Evolutionary conservation across 306 rosid genomes (phyloP).

Genomic region (Abrus precatorius): DNA sequence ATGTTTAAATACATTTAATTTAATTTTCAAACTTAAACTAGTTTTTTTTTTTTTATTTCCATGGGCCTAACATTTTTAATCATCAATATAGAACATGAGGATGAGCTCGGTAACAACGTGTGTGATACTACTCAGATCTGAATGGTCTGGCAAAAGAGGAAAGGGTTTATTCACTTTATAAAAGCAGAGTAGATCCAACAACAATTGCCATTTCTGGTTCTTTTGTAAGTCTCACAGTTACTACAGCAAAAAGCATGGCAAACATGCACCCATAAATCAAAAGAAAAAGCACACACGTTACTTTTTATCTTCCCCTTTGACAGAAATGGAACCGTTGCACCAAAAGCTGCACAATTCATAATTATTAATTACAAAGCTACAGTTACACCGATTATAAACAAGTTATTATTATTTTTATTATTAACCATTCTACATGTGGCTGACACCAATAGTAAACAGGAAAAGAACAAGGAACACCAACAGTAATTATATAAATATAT

Average conservation of each 20-base stretch:
- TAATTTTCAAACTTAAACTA: no score
- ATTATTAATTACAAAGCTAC: neutral
- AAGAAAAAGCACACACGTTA: neutral
- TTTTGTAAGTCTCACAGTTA: neutral
- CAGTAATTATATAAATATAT: no score
- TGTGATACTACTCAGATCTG: neutral
- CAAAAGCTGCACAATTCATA: neutral
- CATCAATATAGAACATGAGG: neutral
- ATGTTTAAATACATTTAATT: no score
- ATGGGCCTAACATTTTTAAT: neutral
- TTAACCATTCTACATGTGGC: no score
- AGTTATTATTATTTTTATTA: neutral
- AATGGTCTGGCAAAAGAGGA: slow-evolving; percentile 25
- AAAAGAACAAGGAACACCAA: no score
- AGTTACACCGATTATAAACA: neutral
- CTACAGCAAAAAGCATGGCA: neutral
- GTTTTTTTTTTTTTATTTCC: no score
- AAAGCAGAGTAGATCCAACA: slow-evolving; percentile 30
- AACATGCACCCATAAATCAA: neutral
- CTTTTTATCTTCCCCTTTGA: neutral
- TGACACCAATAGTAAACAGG: no score
- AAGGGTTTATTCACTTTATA: slow-evolving; percentile 10
- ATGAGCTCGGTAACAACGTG: neutral
- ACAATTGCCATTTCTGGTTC: neutral
- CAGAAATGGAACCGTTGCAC: slow-evolving; percentile 7